These are phyloP conservation scores for Cylindrodendrum hubeiense DNA, from an alignment of 2,329 filamentous ascomycete genomes.

Conservation along the genomic window DNA sequence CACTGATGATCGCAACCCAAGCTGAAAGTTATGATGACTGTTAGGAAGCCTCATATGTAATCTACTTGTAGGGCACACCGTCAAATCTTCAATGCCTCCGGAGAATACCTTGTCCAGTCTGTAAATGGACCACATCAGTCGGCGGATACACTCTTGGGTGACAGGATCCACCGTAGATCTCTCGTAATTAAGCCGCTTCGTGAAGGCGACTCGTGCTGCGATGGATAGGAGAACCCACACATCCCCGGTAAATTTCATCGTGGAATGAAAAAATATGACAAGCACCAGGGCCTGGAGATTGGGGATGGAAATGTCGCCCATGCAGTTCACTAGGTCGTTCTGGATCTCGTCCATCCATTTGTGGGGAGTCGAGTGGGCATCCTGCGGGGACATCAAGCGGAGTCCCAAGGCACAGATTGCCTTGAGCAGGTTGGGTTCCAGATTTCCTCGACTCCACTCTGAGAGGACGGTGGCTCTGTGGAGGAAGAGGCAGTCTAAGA, in stretches of 20 bases:
- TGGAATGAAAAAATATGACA: slow-evolving; percentile 33
- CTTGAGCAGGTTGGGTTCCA: slow-evolving; percentile 37
- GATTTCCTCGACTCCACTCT: slow-evolving; percentile 39
- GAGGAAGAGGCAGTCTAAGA: slow-evolving; percentile 35
- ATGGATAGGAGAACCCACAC: slow-evolving; percentile 41
- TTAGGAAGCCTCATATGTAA: slow-evolving; percentile 43
- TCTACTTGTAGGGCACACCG: slow-evolving; percentile 38
- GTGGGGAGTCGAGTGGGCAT: not conserved
- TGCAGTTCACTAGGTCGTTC: not conserved
- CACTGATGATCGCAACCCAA: slow-evolving; percentile 35
- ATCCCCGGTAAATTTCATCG: slow-evolving; percentile 14
- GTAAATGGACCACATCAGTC: slow-evolving; percentile 46
- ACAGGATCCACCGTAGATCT: slow-evolving; percentile 29
- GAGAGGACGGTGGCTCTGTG: slow-evolving; percentile 37
- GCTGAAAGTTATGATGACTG: slow-evolving; percentile 42
- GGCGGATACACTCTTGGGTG: slow-evolving; percentile 39
- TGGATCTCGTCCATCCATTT: slow-evolving; percentile 42
- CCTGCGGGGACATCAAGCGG: not conserved
- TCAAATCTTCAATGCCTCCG: slow-evolving; percentile 45
- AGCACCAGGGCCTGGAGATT: slow-evolving; percentile 40
- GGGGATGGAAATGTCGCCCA: slow-evolving; percentile 27
- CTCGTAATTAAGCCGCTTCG: slow-evolving; percentile 44
- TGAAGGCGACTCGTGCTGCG: slow-evolving; percentile 42
- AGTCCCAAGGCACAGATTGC: slow-evolving; percentile 35
- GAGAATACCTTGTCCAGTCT: slow-evolving; percentile 40